A percentile compares a stretch with the other conserved stretches of the same genome.
Conservation (phyloP, 768 basidiomycete genomes). For the Flagelloscypha sp. region DNA sequence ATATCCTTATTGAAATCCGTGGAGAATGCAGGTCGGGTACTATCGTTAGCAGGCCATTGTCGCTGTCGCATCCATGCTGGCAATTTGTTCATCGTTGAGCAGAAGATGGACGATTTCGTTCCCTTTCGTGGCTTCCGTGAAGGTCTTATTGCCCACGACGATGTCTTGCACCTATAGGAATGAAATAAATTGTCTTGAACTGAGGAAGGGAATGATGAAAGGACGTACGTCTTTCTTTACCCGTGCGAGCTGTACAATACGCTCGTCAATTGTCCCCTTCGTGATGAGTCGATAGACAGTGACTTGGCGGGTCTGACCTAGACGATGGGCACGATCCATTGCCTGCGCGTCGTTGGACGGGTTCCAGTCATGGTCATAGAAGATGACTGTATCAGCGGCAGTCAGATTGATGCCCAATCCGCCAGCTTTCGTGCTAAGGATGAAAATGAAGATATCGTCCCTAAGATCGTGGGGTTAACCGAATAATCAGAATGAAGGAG, state of each 20-base stretch:
- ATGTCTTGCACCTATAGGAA: constrained; percentile 86
- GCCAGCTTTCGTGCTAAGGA: constrained; percentile 90
- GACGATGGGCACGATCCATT: constrained; percentile 95
- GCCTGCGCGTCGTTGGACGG: constrained; percentile 97
- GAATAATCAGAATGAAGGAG: background rate
- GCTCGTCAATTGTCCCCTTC: constrained; percentile 91
- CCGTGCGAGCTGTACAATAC: constrained; percentile 91
- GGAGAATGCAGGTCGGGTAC: constrained; percentile 23
- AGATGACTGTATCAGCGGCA: constrained; percentile 91
- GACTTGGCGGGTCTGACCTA: constrained; percentile 95
- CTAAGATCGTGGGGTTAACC: constrained; percentile 26
- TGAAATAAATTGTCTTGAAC: constrained; percentile 5
- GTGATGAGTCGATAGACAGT: constrained; percentile 95
- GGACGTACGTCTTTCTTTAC: constrained; percentile 88
- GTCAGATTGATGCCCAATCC: constrained; percentile 95
- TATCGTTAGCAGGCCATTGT: constrained; percentile 28
- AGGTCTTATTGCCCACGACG: constrained; percentile 94
- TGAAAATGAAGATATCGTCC: constrained; percentile 82
- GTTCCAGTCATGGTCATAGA: constrained; percentile 95
- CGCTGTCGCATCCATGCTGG: constrained; percentile 50
- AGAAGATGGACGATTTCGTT: constrained; percentile 95
- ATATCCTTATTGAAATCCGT: constrained; percentile 46
- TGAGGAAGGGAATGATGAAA: background rate
- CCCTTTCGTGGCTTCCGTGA: constrained; percentile 87
- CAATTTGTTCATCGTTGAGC: constrained; percentile 90